A percentile compares a stretch with the other conserved stretches of the same genome.
Conservation (phyloP, 768 basidiomycete genomes). For the Suillus ampliporus region DNA sequence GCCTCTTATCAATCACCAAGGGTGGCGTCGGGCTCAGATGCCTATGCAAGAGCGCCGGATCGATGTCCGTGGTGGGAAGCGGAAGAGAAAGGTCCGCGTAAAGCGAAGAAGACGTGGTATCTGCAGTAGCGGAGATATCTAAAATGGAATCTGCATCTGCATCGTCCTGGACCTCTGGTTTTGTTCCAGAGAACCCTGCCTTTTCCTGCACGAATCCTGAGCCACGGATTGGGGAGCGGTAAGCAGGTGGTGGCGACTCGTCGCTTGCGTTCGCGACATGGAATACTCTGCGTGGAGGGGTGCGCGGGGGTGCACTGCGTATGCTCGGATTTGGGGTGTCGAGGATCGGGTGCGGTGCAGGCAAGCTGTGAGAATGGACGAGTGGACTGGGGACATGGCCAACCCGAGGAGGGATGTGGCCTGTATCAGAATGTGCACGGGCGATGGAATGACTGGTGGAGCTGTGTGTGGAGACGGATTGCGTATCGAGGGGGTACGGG, state of each 20-base stretch:
- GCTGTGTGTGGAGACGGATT: constrained; percentile 30
- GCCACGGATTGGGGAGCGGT: constrained; percentile 33
- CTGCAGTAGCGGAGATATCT: constrained; percentile 24
- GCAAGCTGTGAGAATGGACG: constrained; percentile 27
- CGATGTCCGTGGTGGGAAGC: constrained; percentile 15
- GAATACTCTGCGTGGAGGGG: constrained; percentile 46
- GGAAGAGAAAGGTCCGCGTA: constrained; percentile 18
- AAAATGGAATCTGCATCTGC: constrained; percentile 28
- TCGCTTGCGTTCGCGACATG: constrained; percentile 47
- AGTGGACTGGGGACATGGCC: constrained; percentile 30
- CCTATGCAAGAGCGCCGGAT: constrained; percentile 14
- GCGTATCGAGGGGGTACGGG: constrained; percentile 26
- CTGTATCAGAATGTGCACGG: constrained; percentile 26
- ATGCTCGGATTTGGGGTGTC: constrained; percentile 12
- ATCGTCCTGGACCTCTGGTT: background rate
- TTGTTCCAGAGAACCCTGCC: constrained; percentile 6
- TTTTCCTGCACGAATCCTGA: constrained; percentile 25
- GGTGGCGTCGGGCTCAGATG: constrained; percentile 34
- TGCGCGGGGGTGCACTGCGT: constrained; percentile 28
- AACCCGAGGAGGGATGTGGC: constrained; percentile 12
- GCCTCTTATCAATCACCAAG: constrained; percentile 35
- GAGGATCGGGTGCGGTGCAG: constrained; percentile 20
- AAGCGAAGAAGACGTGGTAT: constrained; percentile 20
- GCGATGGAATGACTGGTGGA: constrained; percentile 26
- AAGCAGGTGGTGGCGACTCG: constrained; percentile 54